Percentiles rank a stretch among this genome's conserved stretches.
Evolutionary conservation across 139 green algal species (phyloP).

Genomic region (Prasinococcaceae sp.): DNA sequence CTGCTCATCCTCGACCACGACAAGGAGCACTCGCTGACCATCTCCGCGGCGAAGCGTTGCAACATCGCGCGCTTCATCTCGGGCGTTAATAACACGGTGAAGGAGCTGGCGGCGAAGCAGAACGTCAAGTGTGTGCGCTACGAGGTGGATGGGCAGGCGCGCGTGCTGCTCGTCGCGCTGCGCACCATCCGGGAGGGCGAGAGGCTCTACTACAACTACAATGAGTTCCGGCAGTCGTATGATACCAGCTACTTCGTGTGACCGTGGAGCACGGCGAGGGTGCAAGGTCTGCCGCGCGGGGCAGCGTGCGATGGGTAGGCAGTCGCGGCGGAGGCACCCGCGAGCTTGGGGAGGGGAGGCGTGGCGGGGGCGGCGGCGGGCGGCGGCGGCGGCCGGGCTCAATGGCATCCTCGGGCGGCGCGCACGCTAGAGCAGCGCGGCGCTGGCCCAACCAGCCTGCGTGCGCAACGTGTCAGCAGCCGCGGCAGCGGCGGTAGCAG

Average conservation of each 20-base stretch:
- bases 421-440: too few species aligned
- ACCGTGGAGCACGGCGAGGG: too few species aligned
- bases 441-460: too few species aligned
- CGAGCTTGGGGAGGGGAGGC: too few species aligned
- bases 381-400: too few species aligned
- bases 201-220: conserved; percentile 24
- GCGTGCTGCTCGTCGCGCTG: conserved; percentile 13
- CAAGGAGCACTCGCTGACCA: neutral
- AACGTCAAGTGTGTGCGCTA: conserved; percentile 14
- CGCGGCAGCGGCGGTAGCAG: too few species aligned
- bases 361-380: too few species aligned
- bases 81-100: conserved; percentile 20
- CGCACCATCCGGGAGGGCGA: conserved; percentile 11
- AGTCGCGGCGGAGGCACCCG: too few species aligned
- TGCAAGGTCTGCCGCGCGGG: too few species aligned
- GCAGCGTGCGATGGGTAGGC: too few species aligned
- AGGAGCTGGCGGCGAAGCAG: conserved; percentile 6
- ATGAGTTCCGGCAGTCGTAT: conserved; percentile 9
- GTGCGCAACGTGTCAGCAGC: too few species aligned
- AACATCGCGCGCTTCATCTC: conserved; percentile 10
- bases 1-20: neutral
- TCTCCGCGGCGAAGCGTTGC: neutral
- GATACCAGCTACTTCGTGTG: conserved; percentile 19
- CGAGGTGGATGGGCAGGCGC: conserved; percentile 7
- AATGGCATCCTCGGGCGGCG: too few species aligned